Conservation (phyloP, 2,329 filamentous ascomycete genomes). For the Colletotrichum paranaense region DNA sequence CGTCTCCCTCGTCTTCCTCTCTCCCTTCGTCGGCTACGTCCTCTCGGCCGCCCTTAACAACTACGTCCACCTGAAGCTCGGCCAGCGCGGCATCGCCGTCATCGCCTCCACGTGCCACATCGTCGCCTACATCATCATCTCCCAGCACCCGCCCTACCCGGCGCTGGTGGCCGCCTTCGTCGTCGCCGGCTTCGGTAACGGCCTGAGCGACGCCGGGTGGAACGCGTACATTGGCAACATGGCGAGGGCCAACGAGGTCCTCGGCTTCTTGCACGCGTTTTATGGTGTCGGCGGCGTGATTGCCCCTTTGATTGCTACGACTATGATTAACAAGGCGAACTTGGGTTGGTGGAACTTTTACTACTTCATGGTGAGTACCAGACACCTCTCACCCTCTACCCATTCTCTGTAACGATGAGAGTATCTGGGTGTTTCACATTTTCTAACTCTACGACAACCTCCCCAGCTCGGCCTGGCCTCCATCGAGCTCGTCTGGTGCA, state of each 20-base stretch:
- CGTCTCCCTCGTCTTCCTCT: constrained; percentile 74
- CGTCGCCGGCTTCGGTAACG: constrained; percentile 77
- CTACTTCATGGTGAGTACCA: constrained; percentile 73
- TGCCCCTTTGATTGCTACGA: constrained; percentile 76
- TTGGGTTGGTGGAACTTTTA: constrained; percentile 79
- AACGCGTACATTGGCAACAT: constrained; percentile 73
- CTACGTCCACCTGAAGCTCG: constrained; percentile 47
- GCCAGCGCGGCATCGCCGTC: constrained; percentile 69
- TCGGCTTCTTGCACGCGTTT: constrained; percentile 75
- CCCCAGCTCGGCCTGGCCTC: constrained; percentile 62
- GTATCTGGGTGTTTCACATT: background rate
- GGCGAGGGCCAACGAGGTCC: constrained; percentile 74
- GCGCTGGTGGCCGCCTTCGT: constrained; percentile 74
- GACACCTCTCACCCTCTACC: no score
- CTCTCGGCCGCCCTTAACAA: constrained; percentile 72
- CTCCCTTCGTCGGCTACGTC: constrained; percentile 73
- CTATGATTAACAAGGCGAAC: constrained; percentile 71
- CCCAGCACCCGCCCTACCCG: constrained; percentile 75
- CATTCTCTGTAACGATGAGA: background rate
- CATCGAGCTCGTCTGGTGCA: constrained; percentile 63
- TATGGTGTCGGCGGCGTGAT: constrained; percentile 78
- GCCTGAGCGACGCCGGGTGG: constrained; percentile 68
- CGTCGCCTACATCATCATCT: constrained; percentile 71
- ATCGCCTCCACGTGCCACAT: constrained; percentile 71
- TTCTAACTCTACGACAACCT: background rate